Conservation (phyloP, 768 basidiomycete species). For the Pleurotus pulmonarius region DNA sequence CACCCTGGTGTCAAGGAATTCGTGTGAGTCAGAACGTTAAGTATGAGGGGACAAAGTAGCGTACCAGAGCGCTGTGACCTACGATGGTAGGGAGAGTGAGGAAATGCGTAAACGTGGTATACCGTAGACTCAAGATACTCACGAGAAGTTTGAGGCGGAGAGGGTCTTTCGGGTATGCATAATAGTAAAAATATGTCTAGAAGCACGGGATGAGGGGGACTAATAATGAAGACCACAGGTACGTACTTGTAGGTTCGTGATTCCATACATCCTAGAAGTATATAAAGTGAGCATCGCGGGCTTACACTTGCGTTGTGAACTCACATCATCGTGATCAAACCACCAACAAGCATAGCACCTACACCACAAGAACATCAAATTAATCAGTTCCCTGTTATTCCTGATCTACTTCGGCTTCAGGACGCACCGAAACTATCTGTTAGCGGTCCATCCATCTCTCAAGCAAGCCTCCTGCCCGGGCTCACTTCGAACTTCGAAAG, state of each 20-base stretch:
- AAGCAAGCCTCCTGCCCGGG: too few relatives aligned
- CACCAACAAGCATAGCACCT: slow-evolving; percentile 8
- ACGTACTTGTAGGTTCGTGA: slow-evolving; percentile 37
- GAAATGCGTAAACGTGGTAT: neutral
- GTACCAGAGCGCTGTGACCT: slow-evolving; percentile 34
- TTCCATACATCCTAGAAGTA: slow-evolving; percentile 35
- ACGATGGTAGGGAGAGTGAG: neutral
- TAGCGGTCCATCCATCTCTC: too few relatives aligned
- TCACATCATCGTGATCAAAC: neutral
- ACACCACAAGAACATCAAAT: neutral
- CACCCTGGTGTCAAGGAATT: slow-evolving; percentile 20
- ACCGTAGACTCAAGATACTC: slow-evolving; percentile 7
- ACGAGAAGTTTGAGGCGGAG: slow-evolving; percentile 30
- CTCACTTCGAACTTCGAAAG: too few relatives aligned
- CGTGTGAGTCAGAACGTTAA: neutral
- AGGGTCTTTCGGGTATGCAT: slow-evolving; percentile 34
- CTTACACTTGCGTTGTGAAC: neutral
- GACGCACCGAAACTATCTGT: too few relatives aligned
- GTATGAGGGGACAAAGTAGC: slow-evolving; percentile 7
- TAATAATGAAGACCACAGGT: neutral
- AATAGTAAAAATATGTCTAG: slow-evolving; percentile 40
- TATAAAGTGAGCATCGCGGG: too few relatives aligned
- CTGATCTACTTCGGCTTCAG: too few relatives aligned
- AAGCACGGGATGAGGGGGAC: neutral
- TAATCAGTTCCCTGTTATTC: too few relatives aligned